A percentile compares a stretch with the other conserved stretches of the same genome.
Evolutionary conservation across 805 yeast genomes (phyloP).

Genomic region (Metschnikowia chrysomelidarum): DNA sequence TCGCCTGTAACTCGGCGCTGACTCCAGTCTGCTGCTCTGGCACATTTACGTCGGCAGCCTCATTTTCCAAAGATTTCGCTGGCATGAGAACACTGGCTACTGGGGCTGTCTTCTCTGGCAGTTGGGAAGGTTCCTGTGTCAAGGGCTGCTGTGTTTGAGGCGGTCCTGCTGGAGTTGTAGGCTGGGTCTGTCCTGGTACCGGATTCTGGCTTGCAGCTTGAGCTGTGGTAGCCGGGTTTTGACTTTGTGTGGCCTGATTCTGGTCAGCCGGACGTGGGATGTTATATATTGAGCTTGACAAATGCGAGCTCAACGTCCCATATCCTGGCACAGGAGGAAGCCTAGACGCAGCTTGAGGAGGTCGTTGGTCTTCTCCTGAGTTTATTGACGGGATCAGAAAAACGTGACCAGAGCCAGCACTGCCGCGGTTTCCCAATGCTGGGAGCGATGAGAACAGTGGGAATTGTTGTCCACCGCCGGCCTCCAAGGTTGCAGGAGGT

Average conservation of each 20-base stretch:
- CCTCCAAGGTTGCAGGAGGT: constrained; percentile 54
- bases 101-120: constrained; percentile 13
- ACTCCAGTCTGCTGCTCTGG: constrained; percentile 10
- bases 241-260: constrained; percentile 18
- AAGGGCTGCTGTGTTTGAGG: constrained; percentile 18
- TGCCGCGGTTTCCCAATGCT: constrained; percentile 43
- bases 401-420: constrained; percentile 41
- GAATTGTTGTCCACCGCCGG: constrained; percentile 43
- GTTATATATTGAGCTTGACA: constrained; percentile 18
- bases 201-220: constrained; percentile 19
- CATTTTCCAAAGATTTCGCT: constrained; percentile 4
- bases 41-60: constrained; percentile 7
- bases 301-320: constrained; percentile 18
- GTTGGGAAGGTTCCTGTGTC: constrained; percentile 20
- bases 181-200: constrained; percentile 15
- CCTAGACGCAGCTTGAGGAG: constrained; percentile 11
- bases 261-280: constrained; percentile 9
- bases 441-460: constrained; percentile 54
- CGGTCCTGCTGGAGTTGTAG: constrained; percentile 15
- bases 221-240: constrained; percentile 13
- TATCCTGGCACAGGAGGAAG: constrained; percentile 20
- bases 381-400: constrained; percentile 50
- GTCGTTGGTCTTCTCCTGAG: constrained; percentile 28
- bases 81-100: constrained; percentile 10
- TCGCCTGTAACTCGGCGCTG: constrained; percentile 10